Percentiles rank a stretch among this genome's conserved stretches.
Conservation (phyloP, 192 early-diverging fungal species). For the Martensiomyces pterosporus region DNA sequence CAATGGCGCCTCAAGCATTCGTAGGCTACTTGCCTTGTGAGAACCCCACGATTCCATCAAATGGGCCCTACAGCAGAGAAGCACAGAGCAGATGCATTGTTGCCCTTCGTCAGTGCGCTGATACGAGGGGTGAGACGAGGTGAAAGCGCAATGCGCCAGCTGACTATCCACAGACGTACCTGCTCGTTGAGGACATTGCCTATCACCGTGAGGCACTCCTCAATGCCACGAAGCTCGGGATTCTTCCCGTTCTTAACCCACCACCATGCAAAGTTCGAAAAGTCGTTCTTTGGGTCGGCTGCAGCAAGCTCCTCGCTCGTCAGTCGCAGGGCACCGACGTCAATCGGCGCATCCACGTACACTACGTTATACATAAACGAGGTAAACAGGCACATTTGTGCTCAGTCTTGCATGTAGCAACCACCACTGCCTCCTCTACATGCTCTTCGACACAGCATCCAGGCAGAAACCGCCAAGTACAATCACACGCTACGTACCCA, state of each 20-base stretch:
- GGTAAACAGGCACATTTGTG: not conserved
- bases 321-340: slow-evolving; percentile 32
- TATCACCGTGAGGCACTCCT: slow-evolving; percentile 14
- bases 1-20: no score
- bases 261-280: slow-evolving; percentile 46
- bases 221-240: slow-evolving; percentile 31
- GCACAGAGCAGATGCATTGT: not conserved
- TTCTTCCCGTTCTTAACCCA: slow-evolving; percentile 33
- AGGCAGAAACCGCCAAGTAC: no score
- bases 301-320: slow-evolving; percentile 15
- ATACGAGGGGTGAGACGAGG: no score
- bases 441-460: no score
- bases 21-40: slow-evolving; percentile 40
- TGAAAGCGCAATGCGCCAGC: no score
- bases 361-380: slow-evolving; percentile 6
- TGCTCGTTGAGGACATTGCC: slow-evolving; percentile 31
- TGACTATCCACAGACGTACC: no score
- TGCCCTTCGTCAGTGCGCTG: no score
- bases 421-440: no score
- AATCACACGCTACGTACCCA: slow-evolving; percentile 5
- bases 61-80: slow-evolving; percentile 18
- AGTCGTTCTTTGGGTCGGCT: slow-evolving; percentile 9
- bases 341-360: slow-evolving; percentile 31
- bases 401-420: not conserved
- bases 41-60: slow-evolving; percentile 45